A percentile compares a stretch with the other conserved stretches of the same genome.
Evolutionary conservation across 2,329 filamentous ascomycete species (phyloP).

Genomic region (Botrytis pseudocinerea): DNA sequence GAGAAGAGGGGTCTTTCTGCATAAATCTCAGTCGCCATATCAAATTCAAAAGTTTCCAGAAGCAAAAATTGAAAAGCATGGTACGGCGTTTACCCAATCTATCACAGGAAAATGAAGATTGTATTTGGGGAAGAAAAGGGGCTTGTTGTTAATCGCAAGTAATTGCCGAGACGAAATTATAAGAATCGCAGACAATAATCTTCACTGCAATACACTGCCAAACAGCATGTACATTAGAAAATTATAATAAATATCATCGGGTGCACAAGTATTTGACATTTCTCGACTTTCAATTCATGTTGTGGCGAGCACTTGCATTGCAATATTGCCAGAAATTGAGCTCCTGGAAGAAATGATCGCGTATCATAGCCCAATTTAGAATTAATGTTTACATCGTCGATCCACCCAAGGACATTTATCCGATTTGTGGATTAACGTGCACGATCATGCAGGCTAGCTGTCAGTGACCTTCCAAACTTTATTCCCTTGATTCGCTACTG

Average conservation of each 20-base stretch:
- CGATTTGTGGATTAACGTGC: slow-evolving; percentile 3
- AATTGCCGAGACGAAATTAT: neutral
- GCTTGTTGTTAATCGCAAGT: too few relatives aligned
- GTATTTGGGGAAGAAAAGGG: neutral
- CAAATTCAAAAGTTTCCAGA: too few relatives aligned
- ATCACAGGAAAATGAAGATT: neutral
- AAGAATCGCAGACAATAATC: neutral
- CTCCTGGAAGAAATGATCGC: neutral
- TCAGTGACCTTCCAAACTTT: neutral
- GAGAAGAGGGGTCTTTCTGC: slow-evolving; percentile 84
- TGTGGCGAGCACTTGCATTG: neutral
- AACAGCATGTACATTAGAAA: neutral
- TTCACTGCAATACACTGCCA: neutral
- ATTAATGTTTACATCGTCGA: neutral
- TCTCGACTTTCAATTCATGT: neutral
- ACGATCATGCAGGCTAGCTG: neutral
- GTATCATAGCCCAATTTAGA: neutral
- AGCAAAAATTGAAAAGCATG: neutral
- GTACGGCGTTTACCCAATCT: neutral
- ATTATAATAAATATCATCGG: neutral
- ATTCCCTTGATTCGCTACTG: neutral
- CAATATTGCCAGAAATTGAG: neutral
- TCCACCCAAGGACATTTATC: neutral
- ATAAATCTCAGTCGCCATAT: slow-evolving; percentile 41
- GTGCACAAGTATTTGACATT: neutral